Base-by-base conservation (phyloP, 306 rosid species). In the barrel medic (Medicago truncatula) region DNA sequence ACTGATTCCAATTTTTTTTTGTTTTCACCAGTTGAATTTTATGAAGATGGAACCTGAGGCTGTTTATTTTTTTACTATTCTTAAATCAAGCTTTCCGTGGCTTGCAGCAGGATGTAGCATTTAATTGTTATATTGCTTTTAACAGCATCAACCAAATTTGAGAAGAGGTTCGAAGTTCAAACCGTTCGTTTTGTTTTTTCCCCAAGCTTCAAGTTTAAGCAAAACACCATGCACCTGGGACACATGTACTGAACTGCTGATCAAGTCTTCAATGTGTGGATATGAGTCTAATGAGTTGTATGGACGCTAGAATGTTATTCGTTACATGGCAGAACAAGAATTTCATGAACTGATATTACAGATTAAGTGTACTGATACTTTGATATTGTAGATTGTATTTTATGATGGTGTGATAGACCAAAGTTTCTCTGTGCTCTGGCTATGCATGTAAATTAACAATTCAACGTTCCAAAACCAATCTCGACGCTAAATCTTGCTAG, bases 391-490 rank as follows among this genome's bases (percentile, higher is more conserved):
- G 8, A 11, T 67, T 46, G 15, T 59, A 67, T 69, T 25, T 3
- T 70, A 68, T 14, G 71, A 31, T 43, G 39, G 15, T 78, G 75
- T 78, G 36, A 21, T 44, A 20, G 43, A 47, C 63, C 70, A 58
- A 53, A 67, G 67, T 57, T 41, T 66, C 60, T 52, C 56, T 25
- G 23, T 58, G 67, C 21, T 75, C 31, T 23, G 2, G 54, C 23
- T 73, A 23, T 40, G 59, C 47, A 5, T 39, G 46, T 16, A 31
- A 2, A 70, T 31, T 31, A 57, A 28, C 13, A 61, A 31, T 61
- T 67, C 36, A 6, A 17, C 43, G 38, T 20, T 67, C 54, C 53
- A 11, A 67, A 40, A 11, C 38, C 34, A 39, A 67, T 41, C 71
- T 10, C 15, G 11, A 66, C n/a, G n/a, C 52, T 28, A 28, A 28